Percentiles rank a stretch among this genome's conserved stretches.
phyloP scores from a whole-genome alignment of 208 protist species.

The Acanthamoeba castellanii region DNA sequence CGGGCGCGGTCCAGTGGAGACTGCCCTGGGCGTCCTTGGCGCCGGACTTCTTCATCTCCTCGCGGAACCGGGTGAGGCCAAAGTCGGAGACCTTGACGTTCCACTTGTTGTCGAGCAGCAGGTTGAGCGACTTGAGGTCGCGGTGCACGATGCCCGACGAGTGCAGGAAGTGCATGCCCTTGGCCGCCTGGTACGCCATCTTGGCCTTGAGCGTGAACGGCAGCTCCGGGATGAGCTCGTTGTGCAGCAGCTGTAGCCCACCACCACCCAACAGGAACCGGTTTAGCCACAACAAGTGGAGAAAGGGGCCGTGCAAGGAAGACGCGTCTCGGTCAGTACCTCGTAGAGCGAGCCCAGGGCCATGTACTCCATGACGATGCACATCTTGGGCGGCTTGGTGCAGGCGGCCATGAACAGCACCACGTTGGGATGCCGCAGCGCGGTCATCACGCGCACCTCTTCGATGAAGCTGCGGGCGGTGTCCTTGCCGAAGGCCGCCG shows the following conservation, averaged over 20 bases:
- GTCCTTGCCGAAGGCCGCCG: constrained; percentile 25
- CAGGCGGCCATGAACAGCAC: constrained; percentile 83
- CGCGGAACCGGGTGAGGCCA: constrained; percentile 51
- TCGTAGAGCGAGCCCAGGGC: constrained; percentile 23
- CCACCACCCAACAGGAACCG: background rate
- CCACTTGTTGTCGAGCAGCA: constrained; percentile 56
- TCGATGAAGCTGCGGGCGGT: constrained; percentile 50
- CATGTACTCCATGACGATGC: constrained; percentile 69
- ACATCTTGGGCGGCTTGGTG: constrained; percentile 39
- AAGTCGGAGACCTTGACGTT: constrained; percentile 64
- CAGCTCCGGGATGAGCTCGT: constrained; percentile 58
- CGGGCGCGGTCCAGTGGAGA: constrained; percentile 22
- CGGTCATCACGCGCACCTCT: constrained; percentile 77
- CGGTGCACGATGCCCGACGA: constrained; percentile 57
- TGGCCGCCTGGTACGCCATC: constrained; percentile 62
- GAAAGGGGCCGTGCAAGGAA: background rate
- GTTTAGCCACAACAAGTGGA: background rate
- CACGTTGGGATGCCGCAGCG: constrained; percentile 82
- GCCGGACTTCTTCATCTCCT: constrained; percentile 18
- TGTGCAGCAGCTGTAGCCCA: constrained; percentile 42
- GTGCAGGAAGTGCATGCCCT: constrained; percentile 65
- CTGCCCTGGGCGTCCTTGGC: background rate
- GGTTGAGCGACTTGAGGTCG: constrained; percentile 60
- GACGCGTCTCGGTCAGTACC: no score
- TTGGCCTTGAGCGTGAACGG: constrained; percentile 59